phyloP scores from a whole-genome alignment of 768 basidiomycete species.

The Panellus pusillus region DNA sequence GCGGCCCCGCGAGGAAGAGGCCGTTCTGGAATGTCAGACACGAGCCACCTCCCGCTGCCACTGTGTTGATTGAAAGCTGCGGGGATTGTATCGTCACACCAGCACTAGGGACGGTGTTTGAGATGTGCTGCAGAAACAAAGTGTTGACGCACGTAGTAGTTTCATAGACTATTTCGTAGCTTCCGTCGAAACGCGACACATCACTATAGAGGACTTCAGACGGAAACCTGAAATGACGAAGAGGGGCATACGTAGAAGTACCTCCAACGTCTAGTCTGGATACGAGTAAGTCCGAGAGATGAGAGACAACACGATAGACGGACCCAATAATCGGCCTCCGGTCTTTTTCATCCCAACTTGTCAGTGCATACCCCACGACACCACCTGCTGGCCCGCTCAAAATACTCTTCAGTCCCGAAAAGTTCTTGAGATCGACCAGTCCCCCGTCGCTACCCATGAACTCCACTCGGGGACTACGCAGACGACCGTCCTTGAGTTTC shows the following conservation, averaged over 20 bases:
- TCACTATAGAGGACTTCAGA: slow-evolving; percentile 38
- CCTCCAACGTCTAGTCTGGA: slow-evolving; percentile 87
- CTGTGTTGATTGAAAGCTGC: slow-evolving; percentile 93
- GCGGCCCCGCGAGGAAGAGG: slow-evolving; percentile 87
- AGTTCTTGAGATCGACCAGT: slow-evolving; percentile 74
- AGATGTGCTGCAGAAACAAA: too few species aligned
- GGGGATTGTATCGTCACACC: slow-evolving; percentile 91
- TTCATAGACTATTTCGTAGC: slow-evolving; percentile 92
- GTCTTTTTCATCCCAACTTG: slow-evolving; percentile 79
- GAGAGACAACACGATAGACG: slow-evolving; percentile 26
- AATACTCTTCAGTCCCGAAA: slow-evolving; percentile 92
- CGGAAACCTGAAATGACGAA: background rate
- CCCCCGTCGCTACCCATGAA: slow-evolving; percentile 97
- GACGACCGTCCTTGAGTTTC: slow-evolving; percentile 59
- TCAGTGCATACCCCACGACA: slow-evolving; percentile 92
- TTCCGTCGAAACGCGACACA: slow-evolving; percentile 88
- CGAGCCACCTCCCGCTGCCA: slow-evolving; percentile 93
- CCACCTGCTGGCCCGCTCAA: slow-evolving; percentile 93
- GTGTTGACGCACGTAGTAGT: slow-evolving; percentile 62
- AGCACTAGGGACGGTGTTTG: slow-evolving; percentile 35
- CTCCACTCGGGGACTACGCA: slow-evolving; percentile 73
- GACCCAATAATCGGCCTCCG: slow-evolving; percentile 84
- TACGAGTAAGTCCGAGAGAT: background rate
- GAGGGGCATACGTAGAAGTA: slow-evolving; percentile 61
- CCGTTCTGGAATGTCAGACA: slow-evolving; percentile 89